A percentile compares a stretch with the other conserved stretches of the same genome.
Evolutionary conservation across 2,329 filamentous ascomycete species (phyloP).

Genomic region (Alternaria sp.): DNA sequence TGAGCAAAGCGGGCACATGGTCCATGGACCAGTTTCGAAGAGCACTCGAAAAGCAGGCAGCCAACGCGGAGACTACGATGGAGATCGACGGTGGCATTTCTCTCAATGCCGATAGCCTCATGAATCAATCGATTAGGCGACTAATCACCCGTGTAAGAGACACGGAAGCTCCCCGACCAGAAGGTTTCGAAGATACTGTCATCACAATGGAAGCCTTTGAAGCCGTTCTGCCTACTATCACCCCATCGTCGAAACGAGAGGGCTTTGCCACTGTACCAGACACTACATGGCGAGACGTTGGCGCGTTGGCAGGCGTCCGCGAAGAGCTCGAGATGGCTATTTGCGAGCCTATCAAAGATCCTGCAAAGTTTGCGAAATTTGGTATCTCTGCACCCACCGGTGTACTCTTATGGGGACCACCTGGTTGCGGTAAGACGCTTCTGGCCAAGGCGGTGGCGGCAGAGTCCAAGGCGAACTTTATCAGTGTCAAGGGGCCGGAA

Average conservation of each 20-base stretch:
- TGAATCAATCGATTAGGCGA: conserved; percentile 41
- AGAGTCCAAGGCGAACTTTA: conserved; percentile 96
- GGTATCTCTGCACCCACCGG: conserved; percentile 85
- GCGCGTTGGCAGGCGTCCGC: conserved; percentile 81
- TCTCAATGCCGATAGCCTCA: conserved; percentile 24
- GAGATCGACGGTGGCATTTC: conserved; percentile 58
- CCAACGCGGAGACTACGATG: conserved; percentile 55
- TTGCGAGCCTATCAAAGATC: conserved; percentile 86
- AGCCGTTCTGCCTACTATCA: conserved; percentile 75
- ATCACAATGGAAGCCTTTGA: conserved; percentile 77
- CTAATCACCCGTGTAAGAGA: conserved; percentile 62
- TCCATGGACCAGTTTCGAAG: conserved; percentile 69
- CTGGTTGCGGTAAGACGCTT: conserved; percentile 95
- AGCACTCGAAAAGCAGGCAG: conserved; percentile 57
- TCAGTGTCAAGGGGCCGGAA: conserved; percentile 96
- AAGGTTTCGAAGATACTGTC: conserved; percentile 63
- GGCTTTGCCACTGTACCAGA: conserved; percentile 94
- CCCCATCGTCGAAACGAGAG: conserved; percentile 86
- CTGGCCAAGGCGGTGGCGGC: conserved; percentile 96
- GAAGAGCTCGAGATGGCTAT: conserved; percentile 85
- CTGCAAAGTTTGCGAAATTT: conserved; percentile 77
- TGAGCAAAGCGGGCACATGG: conserved; percentile 70
- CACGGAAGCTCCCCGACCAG: conserved; percentile 60
- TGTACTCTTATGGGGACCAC: conserved; percentile 94
- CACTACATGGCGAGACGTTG: conserved; percentile 92